These are phyloP conservation scores for Komagataea norvegica DNA, from an alignment of 1,139 yeast species.

Conservation along the genomic window DNA sequence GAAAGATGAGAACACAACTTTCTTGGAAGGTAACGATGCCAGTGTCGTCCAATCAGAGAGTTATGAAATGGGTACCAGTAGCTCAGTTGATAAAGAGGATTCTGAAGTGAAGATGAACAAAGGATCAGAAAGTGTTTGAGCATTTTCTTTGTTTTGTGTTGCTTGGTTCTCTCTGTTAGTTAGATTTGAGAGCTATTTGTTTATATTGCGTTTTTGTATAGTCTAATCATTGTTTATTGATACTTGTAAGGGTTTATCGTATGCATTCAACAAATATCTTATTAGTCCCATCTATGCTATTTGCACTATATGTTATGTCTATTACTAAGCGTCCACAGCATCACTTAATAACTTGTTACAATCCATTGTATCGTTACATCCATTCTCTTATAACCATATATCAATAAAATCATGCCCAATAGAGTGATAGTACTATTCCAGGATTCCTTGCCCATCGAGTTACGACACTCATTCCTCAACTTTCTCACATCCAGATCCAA, in stretches of 20 bases:
- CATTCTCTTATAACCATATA: neutral
- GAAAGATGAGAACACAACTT: constrained; percentile 11
- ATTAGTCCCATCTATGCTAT: too few relatives aligned
- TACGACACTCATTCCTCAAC: neutral
- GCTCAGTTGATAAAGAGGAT: neutral
- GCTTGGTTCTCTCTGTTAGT: neutral
- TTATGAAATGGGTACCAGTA: constrained; percentile 2
- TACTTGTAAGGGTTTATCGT: too few relatives aligned
- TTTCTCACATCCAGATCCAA: neutral
- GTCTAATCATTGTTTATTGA: too few relatives aligned
- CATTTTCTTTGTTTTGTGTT: neutral
- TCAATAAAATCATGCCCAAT: neutral
- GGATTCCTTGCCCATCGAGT: neutral
- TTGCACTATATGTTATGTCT: too few relatives aligned
- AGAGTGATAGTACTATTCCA: neutral
- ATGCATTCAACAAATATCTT: too few relatives aligned
- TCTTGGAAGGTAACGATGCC: constrained; percentile 1
- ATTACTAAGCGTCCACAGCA: too few relatives aligned
- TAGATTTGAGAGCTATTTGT: neutral
- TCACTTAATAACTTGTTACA: neutral
- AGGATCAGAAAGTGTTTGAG: neutral
- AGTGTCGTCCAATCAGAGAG: neutral
- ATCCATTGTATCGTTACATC: neutral
- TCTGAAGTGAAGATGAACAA: neutral
- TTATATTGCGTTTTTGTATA: too few relatives aligned